A percentile compares a stretch with the other conserved stretches of the same genome.
phyloP scores from a whole-genome alignment of 2,329 filamentous ascomycete species.

The Drechslera avenae region DNA sequence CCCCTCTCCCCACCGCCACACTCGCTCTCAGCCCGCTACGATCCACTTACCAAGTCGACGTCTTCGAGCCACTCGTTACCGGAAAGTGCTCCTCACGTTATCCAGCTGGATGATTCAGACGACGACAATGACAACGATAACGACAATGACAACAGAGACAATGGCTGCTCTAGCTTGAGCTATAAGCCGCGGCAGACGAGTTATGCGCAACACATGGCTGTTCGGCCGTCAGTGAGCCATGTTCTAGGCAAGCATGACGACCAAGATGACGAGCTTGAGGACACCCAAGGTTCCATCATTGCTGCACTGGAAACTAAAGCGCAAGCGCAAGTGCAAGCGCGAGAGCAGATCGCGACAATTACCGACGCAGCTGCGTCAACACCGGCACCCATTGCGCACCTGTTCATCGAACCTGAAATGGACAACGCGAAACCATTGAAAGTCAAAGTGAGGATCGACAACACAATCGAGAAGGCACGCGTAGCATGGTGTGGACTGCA shows the following conservation, averaged over 20 bases:
- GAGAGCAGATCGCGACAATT: conserved; percentile 30
- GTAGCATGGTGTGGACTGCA: conserved; percentile 72
- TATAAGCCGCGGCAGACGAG: conserved; percentile 1
- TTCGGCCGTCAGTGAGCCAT: conserved; percentile 12
- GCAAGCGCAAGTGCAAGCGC: conserved; percentile 17
- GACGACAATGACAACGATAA: no score
- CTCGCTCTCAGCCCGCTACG: conserved; percentile 39
- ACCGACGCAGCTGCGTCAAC: conserved; percentile 11
- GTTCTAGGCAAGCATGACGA: conserved; percentile 13
- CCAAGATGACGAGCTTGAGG: conserved; percentile 34
- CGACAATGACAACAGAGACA: no score
- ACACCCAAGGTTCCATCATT: conserved; percentile 37
- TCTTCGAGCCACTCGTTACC: conserved; percentile 12
- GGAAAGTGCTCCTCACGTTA: conserved; percentile 22
- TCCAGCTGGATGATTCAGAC: conserved; percentile 35
- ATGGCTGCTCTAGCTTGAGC: not conserved
- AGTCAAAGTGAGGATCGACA: conserved; percentile 69
- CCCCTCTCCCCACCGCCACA: conserved; percentile 29
- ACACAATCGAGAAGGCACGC: conserved; percentile 69
- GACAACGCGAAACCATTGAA: conserved; percentile 64
- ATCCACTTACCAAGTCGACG: conserved; percentile 30
- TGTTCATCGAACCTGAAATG: conserved; percentile 72
- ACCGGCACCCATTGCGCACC: conserved; percentile 55
- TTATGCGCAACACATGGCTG: conserved; percentile 7
- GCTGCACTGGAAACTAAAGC: conserved; percentile 38